Conservation (phyloP, 805 yeast species). For the Metschnikowia anglica region DNA sequence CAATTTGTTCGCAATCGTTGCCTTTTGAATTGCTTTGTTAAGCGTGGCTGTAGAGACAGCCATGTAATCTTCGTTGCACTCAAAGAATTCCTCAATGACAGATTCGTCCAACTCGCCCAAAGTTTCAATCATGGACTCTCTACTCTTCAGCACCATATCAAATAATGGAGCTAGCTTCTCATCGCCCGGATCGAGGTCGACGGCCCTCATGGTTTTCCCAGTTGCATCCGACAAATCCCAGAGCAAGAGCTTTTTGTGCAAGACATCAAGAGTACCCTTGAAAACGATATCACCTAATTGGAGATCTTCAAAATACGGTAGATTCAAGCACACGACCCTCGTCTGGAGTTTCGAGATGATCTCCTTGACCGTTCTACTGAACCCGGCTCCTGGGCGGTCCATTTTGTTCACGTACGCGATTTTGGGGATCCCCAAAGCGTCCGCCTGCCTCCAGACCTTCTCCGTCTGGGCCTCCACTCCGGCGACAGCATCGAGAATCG, state of each 20-base stretch:
- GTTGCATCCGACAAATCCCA: slow-evolving; percentile 48
- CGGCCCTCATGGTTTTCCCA: slow-evolving; percentile 53
- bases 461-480: slow-evolving; percentile 99
- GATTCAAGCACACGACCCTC: slow-evolving; percentile 67
- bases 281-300: slow-evolving; percentile 44
- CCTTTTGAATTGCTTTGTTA: slow-evolving; percentile 58
- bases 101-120: slow-evolving; percentile 80
- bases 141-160: slow-evolving; percentile 52
- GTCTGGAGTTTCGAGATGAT: slow-evolving; percentile 74
- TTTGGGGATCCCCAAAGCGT: slow-evolving; percentile 63
- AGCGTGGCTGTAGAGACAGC: slow-evolving; percentile 55
- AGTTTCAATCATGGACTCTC: slow-evolving; percentile 81
- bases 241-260: slow-evolving; percentile 56
- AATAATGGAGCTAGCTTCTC: slow-evolving; percentile 22
- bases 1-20: slow-evolving; percentile 57
- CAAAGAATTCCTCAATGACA: slow-evolving; percentile 74
- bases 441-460: slow-evolving; percentile 92
- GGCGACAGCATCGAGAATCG: slow-evolving; percentile 91
- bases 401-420: slow-evolving; percentile 86
- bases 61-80: slow-evolving; percentile 66
- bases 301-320: slow-evolving; percentile 60
- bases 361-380: slow-evolving; percentile 83
- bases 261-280: slow-evolving; percentile 73
- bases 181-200: slow-evolving; percentile 37
- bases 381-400: slow-evolving; percentile 97